Evolutionary conservation across 129 eudicot genomes (phyloP), one percentile per base, ranked within the genome.

Genomic region (Glebionis coronaria): DNA sequence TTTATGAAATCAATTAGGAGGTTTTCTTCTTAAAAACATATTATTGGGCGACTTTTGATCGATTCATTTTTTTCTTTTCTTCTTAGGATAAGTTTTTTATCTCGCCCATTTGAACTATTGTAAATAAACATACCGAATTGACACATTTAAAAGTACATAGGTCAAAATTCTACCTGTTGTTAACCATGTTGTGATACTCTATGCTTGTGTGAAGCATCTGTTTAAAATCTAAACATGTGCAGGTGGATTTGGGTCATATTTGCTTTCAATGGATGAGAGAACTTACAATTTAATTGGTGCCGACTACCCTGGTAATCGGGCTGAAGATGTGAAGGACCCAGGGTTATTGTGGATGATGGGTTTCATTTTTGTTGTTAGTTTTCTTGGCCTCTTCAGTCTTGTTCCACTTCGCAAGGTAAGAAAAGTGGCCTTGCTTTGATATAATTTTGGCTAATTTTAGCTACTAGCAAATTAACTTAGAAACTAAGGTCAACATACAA

Each of bases 261-360:
- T 91, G 80, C 84, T 91, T 55, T 78, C 98, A 55, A 85, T 91
- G 96, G 94, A 91, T 81, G 95, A 88, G 76, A 85, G 73, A 71
- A 88, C 98, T 0, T 91, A 91, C 79, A 82, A 85, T 75, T 73
- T 91, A 77, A 88, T 91, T 76, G 98, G 98, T 73, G 81, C 74
- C 12, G 94, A 85, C 76, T 91, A 91, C 83, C 98, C 98, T 60
- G 98, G 98, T 51, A 91, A 91, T 73, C 87, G 98, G 3, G 88
- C 96, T 19, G 95, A 91, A 72, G 97, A 91, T 82, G 94, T 88
- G 64, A 91, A 81, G 80, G 83, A 91, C 85, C 97, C 97, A 4
- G 97, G 96, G 35, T 68, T 91, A 73, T 78, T 85, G 82, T 91
- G 97, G 97, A 91, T 91, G 97, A 88, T 80, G 73, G 95, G 96